Conservation (phyloP, 2,329 filamentous ascomycete species). For the Trichoderma hamatum region DNA sequence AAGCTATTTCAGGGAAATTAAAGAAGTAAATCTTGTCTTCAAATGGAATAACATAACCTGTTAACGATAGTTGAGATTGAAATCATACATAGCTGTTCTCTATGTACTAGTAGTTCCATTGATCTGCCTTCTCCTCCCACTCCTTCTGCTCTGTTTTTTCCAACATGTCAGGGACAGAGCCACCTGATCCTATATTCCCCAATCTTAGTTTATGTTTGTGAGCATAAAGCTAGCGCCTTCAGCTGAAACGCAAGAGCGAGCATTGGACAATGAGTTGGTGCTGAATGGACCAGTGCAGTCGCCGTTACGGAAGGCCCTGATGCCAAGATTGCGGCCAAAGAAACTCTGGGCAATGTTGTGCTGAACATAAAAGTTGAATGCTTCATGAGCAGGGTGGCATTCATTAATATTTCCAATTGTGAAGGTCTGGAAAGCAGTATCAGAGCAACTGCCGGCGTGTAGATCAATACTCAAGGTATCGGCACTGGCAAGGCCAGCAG, state of each 20-base stretch:
- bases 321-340: background rate
- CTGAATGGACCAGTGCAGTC: background rate
- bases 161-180: background rate
- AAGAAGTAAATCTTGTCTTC: too few relatives aligned
- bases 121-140: background rate
- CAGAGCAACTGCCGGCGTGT: background rate
- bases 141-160: background rate
- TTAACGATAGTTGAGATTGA: too few relatives aligned
- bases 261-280: constrained; percentile 1
- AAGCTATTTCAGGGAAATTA: too few relatives aligned
- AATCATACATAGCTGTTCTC: constrained; percentile 7
- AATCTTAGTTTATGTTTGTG: background rate
- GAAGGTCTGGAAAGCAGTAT: constrained; percentile 5
- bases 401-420: constrained; percentile 1
- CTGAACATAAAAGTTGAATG: constrained; percentile 6
- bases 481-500: constrained; percentile 3
- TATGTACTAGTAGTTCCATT: constrained; percentile 1
- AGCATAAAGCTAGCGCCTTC: constrained; percentile 8
- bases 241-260: background rate
- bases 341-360: constrained; percentile 6
- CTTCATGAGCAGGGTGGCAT: constrained; percentile 10
- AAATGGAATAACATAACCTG: too few relatives aligned
- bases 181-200: background rate
- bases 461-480: constrained; percentile 8
- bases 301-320: constrained; percentile 1